Conservation (phyloP, 2,329 filamentous ascomycete species). For the Ceratocystis lukuohia region DNA sequence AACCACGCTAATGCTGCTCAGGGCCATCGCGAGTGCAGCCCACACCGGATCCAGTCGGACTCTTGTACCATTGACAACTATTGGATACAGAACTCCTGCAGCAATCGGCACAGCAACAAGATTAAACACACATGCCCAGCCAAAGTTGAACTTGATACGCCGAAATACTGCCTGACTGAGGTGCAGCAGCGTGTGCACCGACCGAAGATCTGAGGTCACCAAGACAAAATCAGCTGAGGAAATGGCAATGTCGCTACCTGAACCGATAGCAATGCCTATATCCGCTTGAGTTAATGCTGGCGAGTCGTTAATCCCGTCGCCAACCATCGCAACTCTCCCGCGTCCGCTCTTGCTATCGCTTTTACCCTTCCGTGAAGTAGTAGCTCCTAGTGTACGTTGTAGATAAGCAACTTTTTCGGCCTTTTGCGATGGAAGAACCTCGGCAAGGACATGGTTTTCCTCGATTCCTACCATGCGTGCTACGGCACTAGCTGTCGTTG, state of each 20-base stretch:
- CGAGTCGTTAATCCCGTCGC: constrained; percentile 81
- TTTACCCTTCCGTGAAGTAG: constrained; percentile 19
- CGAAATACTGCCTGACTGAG: constrained; percentile 60
- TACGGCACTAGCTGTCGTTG: constrained; percentile 69
- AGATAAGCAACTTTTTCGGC: constrained; percentile 54
- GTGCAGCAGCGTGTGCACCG: constrained; percentile 59
- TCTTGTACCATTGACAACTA: constrained; percentile 39
- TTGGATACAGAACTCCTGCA: constrained; percentile 59
- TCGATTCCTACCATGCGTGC: constrained; percentile 64
- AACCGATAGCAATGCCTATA: constrained; percentile 71
- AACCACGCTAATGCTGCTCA: constrained; percentile 83
- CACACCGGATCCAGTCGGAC: constrained; percentile 63
- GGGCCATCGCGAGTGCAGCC: constrained; percentile 83
- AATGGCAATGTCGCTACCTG: constrained; percentile 72
- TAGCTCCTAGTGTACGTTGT: constrained; percentile 38
- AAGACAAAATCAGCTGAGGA: constrained; percentile 72
- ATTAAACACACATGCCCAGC: constrained; percentile 77
- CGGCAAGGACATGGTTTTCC: constrained; percentile 62
- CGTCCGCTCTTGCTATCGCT: constrained; percentile 25
- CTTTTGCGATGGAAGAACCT: constrained; percentile 75
- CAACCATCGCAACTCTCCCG: constrained; percentile 63
- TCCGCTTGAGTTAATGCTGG: constrained; percentile 70
- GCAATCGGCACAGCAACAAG: constrained; percentile 64
- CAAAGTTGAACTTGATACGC: constrained; percentile 73
- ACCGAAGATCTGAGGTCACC: constrained; percentile 54